Evolutionary conservation across 1,284 basidiomycete species (phyloP), one percentile per base, ranked within the genome.

Genomic region (Ganoderma lucidum): DNA sequence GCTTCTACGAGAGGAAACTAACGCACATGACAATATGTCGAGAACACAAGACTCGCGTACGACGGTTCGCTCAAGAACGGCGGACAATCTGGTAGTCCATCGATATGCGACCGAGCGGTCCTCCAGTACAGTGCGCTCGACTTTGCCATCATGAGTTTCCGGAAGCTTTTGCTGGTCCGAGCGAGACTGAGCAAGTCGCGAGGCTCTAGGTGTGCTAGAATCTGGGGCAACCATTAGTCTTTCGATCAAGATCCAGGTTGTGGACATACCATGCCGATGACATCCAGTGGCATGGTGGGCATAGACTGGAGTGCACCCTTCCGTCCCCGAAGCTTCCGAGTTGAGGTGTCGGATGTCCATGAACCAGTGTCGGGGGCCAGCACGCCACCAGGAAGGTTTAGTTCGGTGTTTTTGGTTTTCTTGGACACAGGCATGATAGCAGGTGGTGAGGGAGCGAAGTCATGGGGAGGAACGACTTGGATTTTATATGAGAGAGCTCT

Each of bases 101-200:
- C 61, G 4, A 74, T 64, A 23, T 72, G 66, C 48, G 32, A 28
- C 15, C 73, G 58, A 19, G 75, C 72, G 2, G 67, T 71, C 70
- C 81, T 83, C 88, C 86, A 90, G 12, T 87, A 79, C 6, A 80
- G 69, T 15, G 72, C 73, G 0, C 80, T 78, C 15, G 77, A 72
- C 48, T 76, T 79, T 67, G 79, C 78, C 81, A 83, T 76, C 19
- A 86, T 77, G 6, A 82, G 75, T 8, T 65, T 70, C 9, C 84
- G 82, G 23, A 85, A 74, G 0, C 66, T 63, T 48, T 80, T 81
- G 45, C 76, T 82, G 4, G 82, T 80, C 32, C 84, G 78, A 12
- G 84, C 75, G 1, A 87, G 80, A 70, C 78, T 75, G 10, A 87
- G 76, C 60, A 89, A 75, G 72, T 89, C 87, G 41, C 81, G 72